These are phyloP conservation scores for Aspergillus niger DNA, from an alignment of 2,329 filamentous ascomycete species.

Conservation along the genomic window DNA sequence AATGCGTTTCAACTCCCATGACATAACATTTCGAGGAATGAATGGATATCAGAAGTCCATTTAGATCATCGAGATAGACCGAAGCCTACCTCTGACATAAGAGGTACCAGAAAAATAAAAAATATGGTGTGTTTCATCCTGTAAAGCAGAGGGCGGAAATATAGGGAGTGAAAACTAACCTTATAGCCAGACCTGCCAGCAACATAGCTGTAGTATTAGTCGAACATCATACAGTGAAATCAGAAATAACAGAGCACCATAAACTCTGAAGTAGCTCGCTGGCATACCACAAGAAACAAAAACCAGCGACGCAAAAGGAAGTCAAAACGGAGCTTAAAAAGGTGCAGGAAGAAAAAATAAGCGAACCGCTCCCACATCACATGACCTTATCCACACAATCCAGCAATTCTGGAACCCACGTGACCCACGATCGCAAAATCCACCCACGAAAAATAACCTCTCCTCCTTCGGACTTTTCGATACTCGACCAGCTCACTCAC, in stretches of 20 bases:
- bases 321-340: constrained; percentile 4
- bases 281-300: constrained; percentile 6
- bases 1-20: constrained; percentile 9
- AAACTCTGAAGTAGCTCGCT: constrained; percentile 1
- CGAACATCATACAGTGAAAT: background rate
- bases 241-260: constrained; percentile 7
- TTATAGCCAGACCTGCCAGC: background rate
- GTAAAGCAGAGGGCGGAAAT: constrained; percentile 18
- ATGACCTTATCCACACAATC: constrained; percentile 5
- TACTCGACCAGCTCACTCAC: constrained; percentile 22
- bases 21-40: background rate
- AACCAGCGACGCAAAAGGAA: constrained; percentile 9
- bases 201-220: background rate
- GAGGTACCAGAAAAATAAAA: constrained; percentile 94
- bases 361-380: constrained; percentile 19
- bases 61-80: constrained; percentile 71
- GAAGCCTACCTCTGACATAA: constrained; percentile 72
- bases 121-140: constrained; percentile 72
- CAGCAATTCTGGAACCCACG: constrained; percentile 20
- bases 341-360: constrained; percentile 16
- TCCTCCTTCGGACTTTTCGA: constrained; percentile 5
- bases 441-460: constrained; percentile 20
- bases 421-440: constrained; percentile 32
- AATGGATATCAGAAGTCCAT: constrained; percentile 74
- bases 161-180: constrained; percentile 27